Percentiles rank a stretch among this genome's conserved stretches.
Evolutionary conservation across 2,329 filamentous ascomycete genomes (phyloP).

Genomic region (Monosporascus sp.): DNA sequence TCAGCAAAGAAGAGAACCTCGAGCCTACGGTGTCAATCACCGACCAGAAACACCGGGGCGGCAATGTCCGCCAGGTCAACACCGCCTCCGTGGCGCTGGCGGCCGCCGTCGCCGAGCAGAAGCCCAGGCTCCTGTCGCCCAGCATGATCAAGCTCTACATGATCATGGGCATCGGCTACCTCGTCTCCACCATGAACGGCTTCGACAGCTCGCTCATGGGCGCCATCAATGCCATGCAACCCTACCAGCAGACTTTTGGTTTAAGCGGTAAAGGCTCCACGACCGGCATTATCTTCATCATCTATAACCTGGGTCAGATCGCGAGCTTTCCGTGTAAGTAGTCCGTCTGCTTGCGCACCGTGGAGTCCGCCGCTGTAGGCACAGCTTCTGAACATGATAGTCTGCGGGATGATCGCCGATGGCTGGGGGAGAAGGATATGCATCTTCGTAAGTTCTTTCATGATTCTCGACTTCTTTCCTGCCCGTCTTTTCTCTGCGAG

Average conservation of each 20-base stretch:
- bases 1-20: slow-evolving; percentile 4
- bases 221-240: slow-evolving; percentile 46
- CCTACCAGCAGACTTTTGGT: slow-evolving; percentile 44
- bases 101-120: slow-evolving; percentile 28
- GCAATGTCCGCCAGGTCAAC: slow-evolving; percentile 26
- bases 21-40: slow-evolving; percentile 12
- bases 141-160: slow-evolving; percentile 31
- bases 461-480: too few species aligned
- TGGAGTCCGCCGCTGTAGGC: not conserved
- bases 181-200: slow-evolving; percentile 48
- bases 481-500: too few species aligned
- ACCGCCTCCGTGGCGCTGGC: slow-evolving; percentile 30
- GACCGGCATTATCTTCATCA: slow-evolving; percentile 41
- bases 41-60: slow-evolving; percentile 18
- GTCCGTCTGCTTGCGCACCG: too few species aligned
- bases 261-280: slow-evolving; percentile 41
- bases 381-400: slow-evolving; percentile 4
- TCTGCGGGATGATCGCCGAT: slow-evolving; percentile 46
- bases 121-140: slow-evolving; percentile 26
- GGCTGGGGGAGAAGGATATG: slow-evolving; percentile 47
- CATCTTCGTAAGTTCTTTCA: slow-evolving; percentile 35
- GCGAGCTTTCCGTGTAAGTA: slow-evolving; percentile 38
- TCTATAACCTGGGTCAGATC: slow-evolving; percentile 46
- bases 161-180: slow-evolving; percentile 34
- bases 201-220: slow-evolving; percentile 51